Conservation (phyloP, 257 asterid genomes). For the Buddleja alternifolia region DNA sequence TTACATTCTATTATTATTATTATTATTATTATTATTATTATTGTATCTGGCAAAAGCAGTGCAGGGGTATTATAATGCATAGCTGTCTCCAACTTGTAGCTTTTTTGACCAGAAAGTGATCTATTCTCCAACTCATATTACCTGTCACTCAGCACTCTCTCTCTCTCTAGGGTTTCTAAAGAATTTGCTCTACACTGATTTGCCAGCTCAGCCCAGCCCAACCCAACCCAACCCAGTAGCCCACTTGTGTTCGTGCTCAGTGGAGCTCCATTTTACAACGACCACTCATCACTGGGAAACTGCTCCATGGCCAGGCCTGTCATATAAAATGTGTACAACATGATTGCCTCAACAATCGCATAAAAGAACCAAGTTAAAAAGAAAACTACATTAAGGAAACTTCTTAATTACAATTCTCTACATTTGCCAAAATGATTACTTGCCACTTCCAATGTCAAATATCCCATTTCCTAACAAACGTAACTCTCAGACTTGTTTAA, state of each 20-base stretch:
- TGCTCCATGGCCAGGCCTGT: conserved; percentile 6
- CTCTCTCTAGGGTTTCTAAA: not conserved
- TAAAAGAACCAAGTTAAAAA: too few species aligned
- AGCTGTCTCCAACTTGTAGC: conserved; percentile 46
- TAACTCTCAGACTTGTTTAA: not conserved
- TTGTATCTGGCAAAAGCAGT: conserved; percentile 31
- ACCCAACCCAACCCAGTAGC: not conserved
- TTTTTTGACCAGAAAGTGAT: conserved; percentile 37
- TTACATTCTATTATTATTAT: not conserved
- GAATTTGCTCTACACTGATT: not conserved
- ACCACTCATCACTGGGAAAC: not conserved
- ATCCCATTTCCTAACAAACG: not conserved
- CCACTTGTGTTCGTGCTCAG: conserved; percentile 9
- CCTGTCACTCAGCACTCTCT: not conserved
- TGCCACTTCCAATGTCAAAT: not conserved
- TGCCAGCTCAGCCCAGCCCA: too few species aligned
- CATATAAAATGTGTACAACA: not conserved
- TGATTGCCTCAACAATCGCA: too few species aligned
- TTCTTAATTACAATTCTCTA: not conserved
- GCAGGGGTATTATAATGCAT: not conserved
- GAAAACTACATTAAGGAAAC: too few species aligned
- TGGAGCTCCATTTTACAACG: not conserved
- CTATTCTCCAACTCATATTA: not conserved
- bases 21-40: not conserved
- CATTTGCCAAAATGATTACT: not conserved